Evolutionary conservation across 2,329 filamentous ascomycete species (phyloP).

Genomic region (Coleophoma crateriformis): DNA sequence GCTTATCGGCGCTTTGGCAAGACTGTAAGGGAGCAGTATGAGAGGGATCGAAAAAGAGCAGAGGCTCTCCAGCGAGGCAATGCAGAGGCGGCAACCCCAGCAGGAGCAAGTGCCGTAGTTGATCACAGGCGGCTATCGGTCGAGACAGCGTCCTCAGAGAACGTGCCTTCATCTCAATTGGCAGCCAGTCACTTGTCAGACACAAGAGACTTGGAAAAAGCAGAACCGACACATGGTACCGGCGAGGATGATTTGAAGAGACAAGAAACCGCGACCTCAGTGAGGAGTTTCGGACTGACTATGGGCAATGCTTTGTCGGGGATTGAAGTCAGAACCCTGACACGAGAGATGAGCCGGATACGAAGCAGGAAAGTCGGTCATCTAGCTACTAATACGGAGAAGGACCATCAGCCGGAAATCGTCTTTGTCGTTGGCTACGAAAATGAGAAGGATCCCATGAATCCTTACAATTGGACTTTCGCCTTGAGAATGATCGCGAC

Average conservation of each 20-base stretch:
- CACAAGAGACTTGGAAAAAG: slow-evolving; percentile 13
- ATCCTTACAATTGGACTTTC: slow-evolving; percentile 32
- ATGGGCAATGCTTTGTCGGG: slow-evolving; percentile 14
- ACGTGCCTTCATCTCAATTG: not conserved
- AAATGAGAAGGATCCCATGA: slow-evolving; percentile 28
- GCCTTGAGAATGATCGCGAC: slow-evolving; percentile 31
- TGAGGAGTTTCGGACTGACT: slow-evolving; percentile 12
- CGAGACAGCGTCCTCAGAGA: slow-evolving; percentile 5
- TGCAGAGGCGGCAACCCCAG: slow-evolving; percentile 4
- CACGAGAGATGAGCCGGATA: slow-evolving; percentile 11
- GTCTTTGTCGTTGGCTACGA: slow-evolving; percentile 37
- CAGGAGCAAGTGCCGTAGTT: not conserved
- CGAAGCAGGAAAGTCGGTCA: slow-evolving; percentile 1
- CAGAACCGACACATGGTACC: slow-evolving; percentile 1
- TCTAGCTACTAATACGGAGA: slow-evolving; percentile 1
- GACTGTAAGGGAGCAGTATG: slow-evolving; percentile 12
- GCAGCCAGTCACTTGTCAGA: slow-evolving; percentile 1
- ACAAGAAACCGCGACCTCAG: slow-evolving; percentile 1
- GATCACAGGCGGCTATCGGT: slow-evolving; percentile 10
- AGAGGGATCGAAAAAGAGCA: slow-evolving; percentile 11
- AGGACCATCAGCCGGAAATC: slow-evolving; percentile 8
- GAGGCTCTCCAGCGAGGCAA: slow-evolving; percentile 16
- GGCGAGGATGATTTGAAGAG: slow-evolving; percentile 4
- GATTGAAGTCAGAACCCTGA: slow-evolving; percentile 15
- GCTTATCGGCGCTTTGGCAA: slow-evolving; percentile 14